Evolutionary conservation across 768 basidiomycete genomes (phyloP), one percentile per base, ranked within the genome.

Genomic region (Tylopilus sp.): DNA sequence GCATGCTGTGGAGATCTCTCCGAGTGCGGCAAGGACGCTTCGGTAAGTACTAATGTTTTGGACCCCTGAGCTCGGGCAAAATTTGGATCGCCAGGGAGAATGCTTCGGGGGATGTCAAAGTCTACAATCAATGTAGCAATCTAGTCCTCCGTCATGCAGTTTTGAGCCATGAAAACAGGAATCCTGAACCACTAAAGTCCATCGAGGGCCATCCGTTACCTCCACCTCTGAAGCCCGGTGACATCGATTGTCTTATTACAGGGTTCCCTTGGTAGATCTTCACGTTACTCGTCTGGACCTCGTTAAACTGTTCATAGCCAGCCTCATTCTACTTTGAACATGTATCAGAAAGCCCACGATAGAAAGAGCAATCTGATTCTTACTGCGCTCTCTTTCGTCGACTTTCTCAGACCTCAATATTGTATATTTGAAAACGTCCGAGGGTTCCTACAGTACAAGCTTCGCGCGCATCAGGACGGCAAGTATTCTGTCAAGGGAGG

Each of bases 71-170:
- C 45, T 30, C 37, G 34, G 43, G 57, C 44, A 53, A n/a, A 50
- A 33, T 40, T 42, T 13, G 17, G 37, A 55, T 47, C 44, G 14
- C 25, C 53, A 63, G 52, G 52, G 85, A 83, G 44, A 69, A 75
- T 21, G 86, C 88, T 56, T 80, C 77, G 12, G 73, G 79, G 1
- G 58, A 74, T 3, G 75, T 78, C 3, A 68, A 70, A 2, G 78
- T 89, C 0, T 84, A 84, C 57, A 89, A 90, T 50, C 84, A 89
- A 51, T 89, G 87, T 54, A 78, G 81, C 3, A 92, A 91, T 56
- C 63, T 73, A 8, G 72, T 88, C 21, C 74, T 90, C 3, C 72
- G 74, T 1, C 80, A 84, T 54, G 78, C 79, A 1, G 73, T 88
- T 59, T 82, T 84, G 66, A 67, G 68, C 4, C 65, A 78, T n/a